A percentile compares a stretch with the other conserved stretches of the same genome.
phyloP scores from a whole-genome alignment of 306 rosid genomes.

The Dryas alaskensis region DNA sequence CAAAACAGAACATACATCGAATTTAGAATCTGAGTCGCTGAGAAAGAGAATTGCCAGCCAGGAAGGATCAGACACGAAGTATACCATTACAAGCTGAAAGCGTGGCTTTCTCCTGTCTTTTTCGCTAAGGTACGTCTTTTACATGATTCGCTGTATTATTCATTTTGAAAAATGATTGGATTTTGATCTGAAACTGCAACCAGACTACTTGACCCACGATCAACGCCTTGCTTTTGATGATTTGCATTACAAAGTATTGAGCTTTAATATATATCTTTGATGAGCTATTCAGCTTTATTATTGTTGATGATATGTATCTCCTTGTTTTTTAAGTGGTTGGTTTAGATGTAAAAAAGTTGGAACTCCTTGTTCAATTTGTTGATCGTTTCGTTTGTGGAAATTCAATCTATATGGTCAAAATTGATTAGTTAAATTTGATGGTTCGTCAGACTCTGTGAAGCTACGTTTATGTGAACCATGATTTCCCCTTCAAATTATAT shows the following conservation, averaged over 20 bases:
- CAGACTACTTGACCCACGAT: not conserved
- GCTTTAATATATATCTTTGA: not conserved
- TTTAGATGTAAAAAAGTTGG: slow-evolving; percentile 8
- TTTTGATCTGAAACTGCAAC: not conserved
- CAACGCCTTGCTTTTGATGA: not conserved
- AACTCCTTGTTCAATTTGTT: not conserved
- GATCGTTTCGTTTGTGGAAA: not conserved
- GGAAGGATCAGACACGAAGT: not conserved
- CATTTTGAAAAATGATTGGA: not conserved
- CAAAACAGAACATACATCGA: not conserved
- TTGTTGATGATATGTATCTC: not conserved
- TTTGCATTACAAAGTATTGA: slow-evolving; percentile 1
- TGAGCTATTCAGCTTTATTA: not conserved
- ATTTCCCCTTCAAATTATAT: not conserved
- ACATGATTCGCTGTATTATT: not conserved
- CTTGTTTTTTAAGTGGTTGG: not conserved
- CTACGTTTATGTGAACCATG: not conserved
- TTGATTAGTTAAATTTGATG: not conserved
- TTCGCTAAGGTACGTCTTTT: slow-evolving; percentile 6
- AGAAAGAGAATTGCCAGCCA: not conserved
- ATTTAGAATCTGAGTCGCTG: slow-evolving; percentile 17
- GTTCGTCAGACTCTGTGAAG: not conserved
- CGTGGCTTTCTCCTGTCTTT: not conserved
- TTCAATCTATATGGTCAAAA: not conserved
- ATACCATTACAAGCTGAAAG: not conserved